phyloP scores from a whole-genome alignment of 2,329 filamentous ascomycete species.

The Diplocarpon rosae region DNA sequence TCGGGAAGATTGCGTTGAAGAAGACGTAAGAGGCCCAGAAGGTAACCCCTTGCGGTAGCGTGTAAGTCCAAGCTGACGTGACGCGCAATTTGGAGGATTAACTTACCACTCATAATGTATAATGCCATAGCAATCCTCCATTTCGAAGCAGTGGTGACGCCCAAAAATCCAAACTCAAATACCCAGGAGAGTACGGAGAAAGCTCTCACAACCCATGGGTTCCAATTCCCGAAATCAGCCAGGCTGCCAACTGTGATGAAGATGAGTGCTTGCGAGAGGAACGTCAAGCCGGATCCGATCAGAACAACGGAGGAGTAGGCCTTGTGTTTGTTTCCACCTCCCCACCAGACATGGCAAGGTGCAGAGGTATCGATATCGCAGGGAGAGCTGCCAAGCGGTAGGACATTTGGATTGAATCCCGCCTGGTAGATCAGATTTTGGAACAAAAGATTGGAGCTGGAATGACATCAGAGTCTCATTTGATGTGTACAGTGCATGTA shows the following conservation, averaged over 20 bases:
- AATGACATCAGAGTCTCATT: background rate
- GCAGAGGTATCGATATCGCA: slow-evolving; percentile 20
- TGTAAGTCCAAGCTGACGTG: background rate
- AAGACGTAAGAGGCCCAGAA: slow-evolving; percentile 27
- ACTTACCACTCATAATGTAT: slow-evolving; percentile 25
- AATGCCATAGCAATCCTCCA: slow-evolving; percentile 25
- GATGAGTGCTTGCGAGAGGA: slow-evolving; percentile 21
- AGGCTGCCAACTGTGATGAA: slow-evolving; percentile 24
- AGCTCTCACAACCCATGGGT: slow-evolving; percentile 24
- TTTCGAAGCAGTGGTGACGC: slow-evolving; percentile 18
- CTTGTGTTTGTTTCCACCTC: slow-evolving; percentile 21
- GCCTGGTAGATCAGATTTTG: slow-evolving; percentile 27
- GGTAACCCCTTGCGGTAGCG: slow-evolving; percentile 17
- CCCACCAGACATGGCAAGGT: slow-evolving; percentile 26
- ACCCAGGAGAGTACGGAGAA: slow-evolving; percentile 24
- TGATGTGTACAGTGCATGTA: background rate
- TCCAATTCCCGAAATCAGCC: slow-evolving; percentile 26
- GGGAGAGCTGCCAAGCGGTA: slow-evolving; percentile 22
- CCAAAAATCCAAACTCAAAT: slow-evolving; percentile 26
- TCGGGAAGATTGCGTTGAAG: slow-evolving; percentile 27
- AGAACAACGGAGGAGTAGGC: slow-evolving; percentile 24
- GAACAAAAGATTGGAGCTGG: slow-evolving; percentile 25
- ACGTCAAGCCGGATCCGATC: slow-evolving; percentile 23
- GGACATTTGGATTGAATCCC: slow-evolving; percentile 25
- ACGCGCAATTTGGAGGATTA: background rate